A percentile compares a stretch with the other conserved stretches of the same genome.
These are phyloP conservation scores for Tolypocladium inflatum DNA, from an alignment of 2,329 filamentous ascomycete species.

Conservation along the genomic window DNA sequence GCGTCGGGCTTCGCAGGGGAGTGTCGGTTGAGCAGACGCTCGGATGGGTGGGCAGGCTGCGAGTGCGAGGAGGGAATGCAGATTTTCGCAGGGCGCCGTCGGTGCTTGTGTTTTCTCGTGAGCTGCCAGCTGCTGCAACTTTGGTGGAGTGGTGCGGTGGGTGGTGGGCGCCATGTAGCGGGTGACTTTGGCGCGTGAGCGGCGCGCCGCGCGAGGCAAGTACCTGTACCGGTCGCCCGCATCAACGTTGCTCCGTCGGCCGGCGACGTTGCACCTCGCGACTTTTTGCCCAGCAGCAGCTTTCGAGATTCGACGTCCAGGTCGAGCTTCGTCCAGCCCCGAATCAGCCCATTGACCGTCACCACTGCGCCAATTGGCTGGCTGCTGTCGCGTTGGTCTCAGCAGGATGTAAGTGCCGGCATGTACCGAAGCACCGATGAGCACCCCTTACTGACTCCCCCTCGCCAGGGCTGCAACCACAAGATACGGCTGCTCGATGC, in stretches of 20 bases:
- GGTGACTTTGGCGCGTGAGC: background rate
- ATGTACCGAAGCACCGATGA: too few relatives aligned
- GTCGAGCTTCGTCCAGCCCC: background rate
- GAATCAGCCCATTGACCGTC: background rate
- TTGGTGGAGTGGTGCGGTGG: background rate
- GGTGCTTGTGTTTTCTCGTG: slow-evolving; percentile 1
- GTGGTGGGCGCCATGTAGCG: background rate
- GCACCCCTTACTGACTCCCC: background rate
- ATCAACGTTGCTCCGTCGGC: background rate
- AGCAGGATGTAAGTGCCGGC: background rate
- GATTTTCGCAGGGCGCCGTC: background rate
- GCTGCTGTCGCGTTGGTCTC: background rate
- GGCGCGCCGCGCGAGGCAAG: background rate
- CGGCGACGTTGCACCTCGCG: background rate
- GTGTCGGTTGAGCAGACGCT: background rate
- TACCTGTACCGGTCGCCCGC: background rate
- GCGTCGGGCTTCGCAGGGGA: background rate
- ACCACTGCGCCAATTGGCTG: background rate
- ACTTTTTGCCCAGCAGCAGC: background rate
- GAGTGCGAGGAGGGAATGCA: background rate
- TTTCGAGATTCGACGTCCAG: background rate
- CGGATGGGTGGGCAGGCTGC: background rate
- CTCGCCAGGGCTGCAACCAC: slow-evolving; percentile 14
- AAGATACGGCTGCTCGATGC: slow-evolving; percentile 19
- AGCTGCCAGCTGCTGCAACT: background rate